Base-by-base conservation (phyloP, 202 grass and related monocot genomes). In the Schoenoplectus tabernaemontani region DNA sequence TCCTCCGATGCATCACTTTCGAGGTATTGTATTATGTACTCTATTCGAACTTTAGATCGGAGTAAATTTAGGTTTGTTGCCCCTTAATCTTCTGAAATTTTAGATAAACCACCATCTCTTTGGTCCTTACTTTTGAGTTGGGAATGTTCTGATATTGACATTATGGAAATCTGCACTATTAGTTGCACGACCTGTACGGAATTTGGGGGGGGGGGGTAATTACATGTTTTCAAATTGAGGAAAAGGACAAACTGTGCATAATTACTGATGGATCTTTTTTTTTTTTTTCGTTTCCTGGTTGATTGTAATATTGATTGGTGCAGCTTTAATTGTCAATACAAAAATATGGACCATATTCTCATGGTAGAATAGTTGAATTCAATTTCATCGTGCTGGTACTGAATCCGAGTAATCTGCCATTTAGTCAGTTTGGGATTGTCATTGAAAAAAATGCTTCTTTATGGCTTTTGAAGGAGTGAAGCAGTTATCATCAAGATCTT, bases 1-100 rank as follows among this genome's bases (percentile, higher is more conserved):
- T 87, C 91, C 74, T 88, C 89, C 37, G 96, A 89, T 82, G 78
- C 89, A 39, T 61, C 84, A 2, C 74, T 87, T 32, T 81, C 81
- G 37, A 90, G 96, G 96, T 99, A 77, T 9, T 39, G 43, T 20
- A 50, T 80, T 46, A 23, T 50, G 4, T 22, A 33, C 15, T 9
- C 60, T 2, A 13, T 61, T 80, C 7, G 51, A 30, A 79, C 16
- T 64, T 48, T 61, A 24, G 34, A 41, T 78, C 11, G 16, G 13
- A 23, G 32, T 78, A 15, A 15, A 59, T 19, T 38, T 43, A 30
- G 23, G 59, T 16, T 11, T 28, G 20, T 41, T 16, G 2, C 13
- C 24, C 13, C 38, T 30, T 77, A 5, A 23, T 41, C 2, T 59
- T 41, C 19, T 37, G 17, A 30, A 57, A 42, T 77, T 78, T 78